Conservation (phyloP, 257 asterid genomes). For the Ocimum tenuiflorum region DNA sequence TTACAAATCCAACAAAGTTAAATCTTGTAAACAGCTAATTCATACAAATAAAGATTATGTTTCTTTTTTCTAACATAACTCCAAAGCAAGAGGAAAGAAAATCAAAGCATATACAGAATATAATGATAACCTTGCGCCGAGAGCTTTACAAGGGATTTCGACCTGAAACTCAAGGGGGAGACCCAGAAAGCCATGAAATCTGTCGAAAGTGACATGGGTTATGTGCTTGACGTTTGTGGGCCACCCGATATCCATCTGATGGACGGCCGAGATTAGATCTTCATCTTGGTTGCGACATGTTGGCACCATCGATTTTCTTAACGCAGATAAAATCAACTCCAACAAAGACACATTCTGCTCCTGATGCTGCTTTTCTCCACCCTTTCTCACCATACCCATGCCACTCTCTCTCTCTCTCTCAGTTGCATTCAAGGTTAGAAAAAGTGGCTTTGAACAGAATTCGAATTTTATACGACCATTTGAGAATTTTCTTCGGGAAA, state of each 20-base stretch:
- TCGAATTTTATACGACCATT: conserved; percentile 4
- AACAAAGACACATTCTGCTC: conserved; percentile 43
- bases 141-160: conserved; percentile 66
- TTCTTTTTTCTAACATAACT: no score
- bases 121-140: conserved; percentile 98
- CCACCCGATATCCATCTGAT: conserved; percentile 80
- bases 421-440: conserved; percentile 23
- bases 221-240: conserved; percentile 85
- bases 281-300: conserved; percentile 51
- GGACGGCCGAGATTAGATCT: conserved; percentile 45
- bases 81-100: no score
- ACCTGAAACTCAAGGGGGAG: conserved; percentile 74
- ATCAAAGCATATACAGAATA: no score
- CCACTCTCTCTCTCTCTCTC: not conserved
- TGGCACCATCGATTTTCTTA: conserved; percentile 69
- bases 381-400: conserved; percentile 37
- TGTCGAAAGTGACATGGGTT: conserved; percentile 85
- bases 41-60: not conserved
- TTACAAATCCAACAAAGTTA: not conserved
- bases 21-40: conserved; percentile 5
- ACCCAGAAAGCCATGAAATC: conserved; percentile 84
- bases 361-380: conserved; percentile 36
- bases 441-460: conserved; percentile 26
- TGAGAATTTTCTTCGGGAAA: not conserved
- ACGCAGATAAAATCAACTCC: conserved; percentile 48